Base-by-base conservation (phyloP, 441 rosid genomes). In the Croton setiger region DNA sequence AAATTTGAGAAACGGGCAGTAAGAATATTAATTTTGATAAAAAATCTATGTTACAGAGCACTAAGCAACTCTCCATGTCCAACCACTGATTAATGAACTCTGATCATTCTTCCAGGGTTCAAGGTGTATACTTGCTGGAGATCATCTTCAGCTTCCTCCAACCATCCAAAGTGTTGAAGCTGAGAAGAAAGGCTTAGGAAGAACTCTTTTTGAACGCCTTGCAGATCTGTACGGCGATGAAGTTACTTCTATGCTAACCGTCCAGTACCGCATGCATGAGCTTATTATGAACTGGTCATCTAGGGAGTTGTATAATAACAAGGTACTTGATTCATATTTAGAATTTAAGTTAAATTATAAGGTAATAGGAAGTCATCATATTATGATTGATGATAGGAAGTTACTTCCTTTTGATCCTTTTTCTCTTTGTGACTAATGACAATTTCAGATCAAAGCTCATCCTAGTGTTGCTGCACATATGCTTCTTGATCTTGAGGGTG, bases 91-190 rank as follows among this genome's bases (percentile, higher is more conserved):
- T 63, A 63, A 33, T 49, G 17, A 39, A 59, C 13, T 35, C 14
- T 44, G 63, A 56, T 71, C 45, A 15, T 61, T 39, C 67, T 73
- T 78, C 73, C 84, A 90, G 83, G 98, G 98, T 52, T 83, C 98
- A 63, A 82, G 97, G 79, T 92, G 99, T 71, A 85, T 92, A 81
- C 96, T 95, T 73, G 87, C 91, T 0, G 99, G 99, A 66, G 97
- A 95, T 71, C 98, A 95, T 86, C 95, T 92, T 68, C 98, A 95
- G 78, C 97, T 95, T 75, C 98, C 98, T 55, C 99, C 99, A n/a
- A 95, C 97, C 52, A 80, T 92, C 74, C 99, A 92, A 76, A 90
- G 98, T 72, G 86, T 83, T 69, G 98, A 88, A 84, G 99, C 99
- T 65, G 98, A 92, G 83, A 90, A 83, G 84, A 90, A 89, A 78